Percentiles rank a stretch among this genome's conserved stretches.
These are phyloP conservation scores for Rubroshorea leprosula DNA, from an alignment of 345 rosid species.

Conservation along the genomic window DNA sequence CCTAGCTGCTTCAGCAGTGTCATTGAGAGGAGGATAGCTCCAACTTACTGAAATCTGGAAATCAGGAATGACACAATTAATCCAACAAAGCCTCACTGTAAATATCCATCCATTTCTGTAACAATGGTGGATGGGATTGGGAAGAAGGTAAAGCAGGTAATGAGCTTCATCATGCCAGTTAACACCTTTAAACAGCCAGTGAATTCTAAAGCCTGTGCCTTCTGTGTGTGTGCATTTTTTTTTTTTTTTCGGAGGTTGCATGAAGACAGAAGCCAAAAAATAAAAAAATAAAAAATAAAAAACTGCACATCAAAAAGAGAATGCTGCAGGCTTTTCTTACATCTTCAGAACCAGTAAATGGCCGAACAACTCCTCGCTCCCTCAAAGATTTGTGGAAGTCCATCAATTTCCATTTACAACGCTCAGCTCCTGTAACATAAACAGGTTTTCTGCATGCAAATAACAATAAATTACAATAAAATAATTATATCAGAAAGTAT, in stretches of 20 bases:
- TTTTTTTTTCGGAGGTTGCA: too few species aligned
- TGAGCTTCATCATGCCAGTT: too few species aligned
- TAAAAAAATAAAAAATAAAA: not conserved
- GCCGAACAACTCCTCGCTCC: constrained; percentile 78
- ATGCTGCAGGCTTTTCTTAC: constrained; percentile 64
- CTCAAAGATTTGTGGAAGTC: constrained; percentile 82
- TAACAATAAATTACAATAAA: constrained; percentile 2
- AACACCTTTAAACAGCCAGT: too few species aligned
- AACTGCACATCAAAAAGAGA: not conserved
- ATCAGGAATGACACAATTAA: too few species aligned
- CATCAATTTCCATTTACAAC: constrained; percentile 81
- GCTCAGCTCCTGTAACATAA: constrained; percentile 73
- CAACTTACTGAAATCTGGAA: constrained; percentile 79
- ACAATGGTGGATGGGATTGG: too few species aligned
- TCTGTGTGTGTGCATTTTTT: too few species aligned
- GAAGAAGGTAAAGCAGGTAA: too few species aligned
- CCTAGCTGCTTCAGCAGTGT: constrained; percentile 81
- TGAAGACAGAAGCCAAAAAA: not conserved
- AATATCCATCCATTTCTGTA: too few species aligned
- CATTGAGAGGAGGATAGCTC: constrained; percentile 94
- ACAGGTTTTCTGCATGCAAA: constrained; percentile 74
- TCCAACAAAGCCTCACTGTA: too few species aligned
- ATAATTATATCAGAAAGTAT: constrained; percentile 3
- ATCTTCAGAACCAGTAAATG: constrained; percentile 86
- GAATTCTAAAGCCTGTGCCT: too few species aligned